phyloP scores from a whole-genome alignment of 1,139 yeast genomes.

The Yamadazyma taylorii region DNA sequence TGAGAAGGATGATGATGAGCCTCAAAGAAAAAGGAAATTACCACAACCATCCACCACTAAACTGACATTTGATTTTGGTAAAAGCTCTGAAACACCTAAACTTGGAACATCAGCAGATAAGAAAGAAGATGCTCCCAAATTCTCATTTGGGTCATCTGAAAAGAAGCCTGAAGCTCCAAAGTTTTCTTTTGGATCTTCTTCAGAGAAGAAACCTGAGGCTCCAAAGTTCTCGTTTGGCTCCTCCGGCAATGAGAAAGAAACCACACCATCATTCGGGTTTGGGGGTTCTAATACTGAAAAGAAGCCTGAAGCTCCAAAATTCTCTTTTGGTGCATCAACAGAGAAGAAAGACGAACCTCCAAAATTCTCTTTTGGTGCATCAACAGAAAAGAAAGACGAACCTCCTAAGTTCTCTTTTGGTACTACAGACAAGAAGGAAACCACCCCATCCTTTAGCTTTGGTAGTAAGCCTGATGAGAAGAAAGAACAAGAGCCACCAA shows the following conservation, averaged over 20 bases:
- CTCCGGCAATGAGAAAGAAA: background rate
- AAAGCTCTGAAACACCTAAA: background rate
- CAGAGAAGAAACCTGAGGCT: constrained; percentile 21
- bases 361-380: constrained; percentile 20
- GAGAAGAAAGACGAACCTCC: constrained; percentile 20
- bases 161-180: constrained; percentile 11
- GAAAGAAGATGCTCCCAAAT: background rate
- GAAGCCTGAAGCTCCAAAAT: constrained; percentile 11
- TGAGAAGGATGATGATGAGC: constrained; percentile 19
- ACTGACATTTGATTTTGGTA: background rate
- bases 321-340: constrained; percentile 25
- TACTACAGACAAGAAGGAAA: constrained; percentile 2
- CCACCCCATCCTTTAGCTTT: background rate
- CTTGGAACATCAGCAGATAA: constrained; percentile 4
- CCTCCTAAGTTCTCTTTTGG: constrained; percentile 2
- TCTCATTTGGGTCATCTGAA: constrained; percentile 3
- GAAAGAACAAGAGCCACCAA: constrained; percentile 7
- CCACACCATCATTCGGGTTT: background rate
- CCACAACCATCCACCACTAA: constrained; percentile 11
- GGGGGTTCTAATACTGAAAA: constrained; percentile 14
- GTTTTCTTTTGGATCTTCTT: constrained; percentile 20
- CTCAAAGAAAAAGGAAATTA: constrained; percentile 15
- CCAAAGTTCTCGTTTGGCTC: constrained; percentile 15
- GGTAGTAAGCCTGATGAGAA: background rate
- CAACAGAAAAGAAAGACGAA: constrained; percentile 8